Conservation (phyloP, 2,329 filamentous ascomycete species). For the Coniochaeta pulveracea region DNA sequence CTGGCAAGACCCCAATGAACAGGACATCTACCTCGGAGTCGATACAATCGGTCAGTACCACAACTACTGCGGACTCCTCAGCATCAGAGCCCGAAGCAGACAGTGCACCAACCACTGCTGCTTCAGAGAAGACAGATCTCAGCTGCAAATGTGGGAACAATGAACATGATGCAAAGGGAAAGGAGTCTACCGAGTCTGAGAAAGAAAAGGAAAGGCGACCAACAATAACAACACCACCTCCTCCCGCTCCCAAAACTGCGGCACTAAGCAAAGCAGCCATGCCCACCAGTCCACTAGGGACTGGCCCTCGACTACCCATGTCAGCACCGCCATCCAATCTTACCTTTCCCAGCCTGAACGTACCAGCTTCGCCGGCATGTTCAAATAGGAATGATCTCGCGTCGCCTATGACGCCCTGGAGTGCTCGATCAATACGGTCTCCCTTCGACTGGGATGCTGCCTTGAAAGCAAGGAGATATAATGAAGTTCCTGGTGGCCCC, state of each 20-base stretch:
- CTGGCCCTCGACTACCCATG: constrained; percentile 34
- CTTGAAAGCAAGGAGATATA: constrained; percentile 51
- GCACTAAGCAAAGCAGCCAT: constrained; percentile 4
- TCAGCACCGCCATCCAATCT: constrained; percentile 49
- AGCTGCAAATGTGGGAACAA: constrained; percentile 42
- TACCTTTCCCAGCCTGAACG: constrained; percentile 55
- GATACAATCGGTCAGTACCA: constrained; percentile 19
- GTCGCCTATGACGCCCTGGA: constrained; percentile 71
- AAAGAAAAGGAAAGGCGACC: constrained; percentile 9
- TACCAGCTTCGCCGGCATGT: constrained; percentile 66
- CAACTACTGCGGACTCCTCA: constrained; percentile 31
- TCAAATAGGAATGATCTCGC: constrained; percentile 40
- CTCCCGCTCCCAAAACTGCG: constrained; percentile 5
- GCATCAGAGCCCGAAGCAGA: constrained; percentile 23
- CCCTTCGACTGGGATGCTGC: constrained; percentile 72
- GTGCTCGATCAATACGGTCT: constrained; percentile 51
- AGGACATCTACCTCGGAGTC: constrained; percentile 10
- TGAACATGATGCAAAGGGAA: constrained; percentile 35
- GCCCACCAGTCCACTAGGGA: constrained; percentile 12
- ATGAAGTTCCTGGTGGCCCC: constrained; percentile 33
- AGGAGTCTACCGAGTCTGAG: constrained; percentile 23
- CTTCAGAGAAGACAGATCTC: constrained; percentile 38
- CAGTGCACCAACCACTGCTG: constrained; percentile 43
- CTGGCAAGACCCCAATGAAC: constrained; percentile 16
- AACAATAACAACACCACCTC: constrained; percentile 13